A percentile compares a stretch with the other conserved stretches of the same genome.
These are phyloP conservation scores for Clonostachys byssicola DNA, from an alignment of 2,329 filamentous ascomycete species.

Conservation along the genomic window DNA sequence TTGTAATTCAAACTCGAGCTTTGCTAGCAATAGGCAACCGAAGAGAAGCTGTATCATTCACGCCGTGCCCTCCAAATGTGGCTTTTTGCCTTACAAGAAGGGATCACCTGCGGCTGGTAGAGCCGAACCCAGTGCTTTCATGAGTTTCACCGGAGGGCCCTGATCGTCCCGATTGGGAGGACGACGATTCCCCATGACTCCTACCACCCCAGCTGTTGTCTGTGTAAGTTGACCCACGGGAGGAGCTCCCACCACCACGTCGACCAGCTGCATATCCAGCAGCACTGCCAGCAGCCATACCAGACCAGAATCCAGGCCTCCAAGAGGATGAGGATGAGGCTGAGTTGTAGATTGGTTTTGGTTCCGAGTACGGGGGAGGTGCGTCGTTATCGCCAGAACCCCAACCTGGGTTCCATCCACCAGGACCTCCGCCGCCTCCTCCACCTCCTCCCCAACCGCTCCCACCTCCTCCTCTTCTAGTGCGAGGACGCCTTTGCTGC, in stretches of 20 bases:
- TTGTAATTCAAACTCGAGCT: background rate
- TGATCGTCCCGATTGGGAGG: constrained; percentile 28
- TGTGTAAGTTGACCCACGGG: too few species aligned
- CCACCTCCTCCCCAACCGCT: constrained; percentile 33
- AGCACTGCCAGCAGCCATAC: constrained; percentile 63
- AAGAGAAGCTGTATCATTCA: background rate
- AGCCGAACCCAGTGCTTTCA: constrained; percentile 71
- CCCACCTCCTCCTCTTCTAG: constrained; percentile 32
- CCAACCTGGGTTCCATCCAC: constrained; percentile 32
- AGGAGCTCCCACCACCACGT: constrained; percentile 20
- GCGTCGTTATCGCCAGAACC: constrained; percentile 33
- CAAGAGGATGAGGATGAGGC: constrained; percentile 2
- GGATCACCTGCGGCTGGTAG: constrained; percentile 53
- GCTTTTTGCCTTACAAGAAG: background rate
- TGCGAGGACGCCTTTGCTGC: constrained; percentile 23
- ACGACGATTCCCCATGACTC: constrained; percentile 22
- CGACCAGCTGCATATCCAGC: constrained; percentile 61
- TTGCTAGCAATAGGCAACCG: background rate
- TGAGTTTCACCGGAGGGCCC: constrained; percentile 44
- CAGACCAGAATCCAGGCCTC: constrained; percentile 42
- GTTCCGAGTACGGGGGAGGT: constrained; percentile 39
- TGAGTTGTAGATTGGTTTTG: constrained; percentile 21
- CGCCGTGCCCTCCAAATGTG: background rate
- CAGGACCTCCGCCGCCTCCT: constrained; percentile 32
- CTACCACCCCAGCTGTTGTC: constrained; percentile 13